These are phyloP conservation scores for Kwoniella bestiolae DNA, from an alignment of 768 basidiomycete species.

Conservation along the genomic window DNA sequence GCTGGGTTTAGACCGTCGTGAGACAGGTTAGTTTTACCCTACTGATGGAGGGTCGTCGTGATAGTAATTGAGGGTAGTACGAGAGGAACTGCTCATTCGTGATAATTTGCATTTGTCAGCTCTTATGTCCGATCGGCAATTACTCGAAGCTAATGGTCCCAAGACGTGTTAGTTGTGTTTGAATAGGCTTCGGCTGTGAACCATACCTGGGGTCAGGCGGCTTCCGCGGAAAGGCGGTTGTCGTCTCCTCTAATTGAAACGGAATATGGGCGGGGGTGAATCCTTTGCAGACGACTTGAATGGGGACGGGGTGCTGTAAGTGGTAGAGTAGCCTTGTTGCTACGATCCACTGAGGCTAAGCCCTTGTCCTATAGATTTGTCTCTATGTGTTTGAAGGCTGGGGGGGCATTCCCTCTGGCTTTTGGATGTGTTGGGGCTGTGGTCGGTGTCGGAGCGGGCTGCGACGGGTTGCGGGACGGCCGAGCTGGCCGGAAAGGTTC, in stretches of 20 bases:
- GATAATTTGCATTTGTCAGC: conserved; percentile 81
- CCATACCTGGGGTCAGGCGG: conserved; percentile 65
- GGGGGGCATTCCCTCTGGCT: conserved; percentile 1
- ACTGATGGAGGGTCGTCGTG: conserved; percentile 75
- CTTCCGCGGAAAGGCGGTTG: conserved; percentile 61
- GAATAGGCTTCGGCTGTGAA: conserved; percentile 73
- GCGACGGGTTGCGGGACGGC: not conserved
- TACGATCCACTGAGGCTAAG: conserved; percentile 78
- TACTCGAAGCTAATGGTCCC: conserved; percentile 75
- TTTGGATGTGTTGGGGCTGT: not conserved
- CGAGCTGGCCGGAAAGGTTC: not conserved
- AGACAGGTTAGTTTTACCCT: conserved; percentile 84
- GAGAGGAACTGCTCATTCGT: conserved; percentile 77
- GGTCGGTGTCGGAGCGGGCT: not conserved
- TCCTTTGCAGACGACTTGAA: conserved; percentile 80
- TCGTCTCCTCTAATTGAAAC: conserved; percentile 67
- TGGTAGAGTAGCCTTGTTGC: conserved; percentile 77
- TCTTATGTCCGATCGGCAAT: conserved; percentile 75
- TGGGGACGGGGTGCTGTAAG: conserved; percentile 75
- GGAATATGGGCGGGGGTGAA: conserved; percentile 72
- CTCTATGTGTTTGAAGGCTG: conserved; percentile 38
- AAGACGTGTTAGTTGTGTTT: conserved; percentile 66
- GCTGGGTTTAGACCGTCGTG: conserved; percentile 78
- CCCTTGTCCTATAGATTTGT: conserved; percentile 72
- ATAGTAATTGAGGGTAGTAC: conserved; percentile 81